Percentiles rank a stretch among this genome's conserved stretches.
Evolutionary conservation across 371 early-diverging fungal species (phyloP).

Genomic region (Mucor sp.): DNA sequence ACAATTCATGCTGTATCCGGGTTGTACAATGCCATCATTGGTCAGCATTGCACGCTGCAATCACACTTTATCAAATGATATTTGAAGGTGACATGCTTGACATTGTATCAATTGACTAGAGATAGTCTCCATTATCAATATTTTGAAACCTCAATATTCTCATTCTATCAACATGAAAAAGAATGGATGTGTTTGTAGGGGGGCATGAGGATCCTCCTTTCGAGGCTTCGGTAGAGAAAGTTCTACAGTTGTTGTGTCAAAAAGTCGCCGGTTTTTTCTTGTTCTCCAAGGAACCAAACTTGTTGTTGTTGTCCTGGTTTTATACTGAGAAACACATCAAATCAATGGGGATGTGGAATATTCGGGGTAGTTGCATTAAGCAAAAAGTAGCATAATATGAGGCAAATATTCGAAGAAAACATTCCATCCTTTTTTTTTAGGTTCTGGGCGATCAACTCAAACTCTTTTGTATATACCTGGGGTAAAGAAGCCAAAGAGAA

Average conservation of each 20-base stretch:
- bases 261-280: not conserved
- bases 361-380: not conserved
- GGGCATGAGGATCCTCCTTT: not conserved
- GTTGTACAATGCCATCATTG: not conserved
- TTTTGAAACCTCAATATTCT: no score
- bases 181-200: not conserved
- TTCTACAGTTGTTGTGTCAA: not conserved
- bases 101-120: not conserved
- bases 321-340: not conserved
- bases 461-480: not conserved
- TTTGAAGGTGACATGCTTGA: not conserved
- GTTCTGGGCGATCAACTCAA: not conserved
- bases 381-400: not conserved
- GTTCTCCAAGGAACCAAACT: not conserved
- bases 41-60: not conserved
- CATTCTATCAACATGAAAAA: no score
- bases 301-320: no score
- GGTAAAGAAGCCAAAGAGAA: not conserved
- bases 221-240: not conserved
- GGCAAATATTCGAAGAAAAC: no score
- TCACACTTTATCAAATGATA: not conserved
- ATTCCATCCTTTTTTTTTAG: not conserved
- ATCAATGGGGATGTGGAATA: not conserved
- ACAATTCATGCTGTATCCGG: not conserved
- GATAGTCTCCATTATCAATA: not conserved